Evolutionary conservation across 2,329 filamentous ascomycete genomes (phyloP).

Genomic region (Dothidotthia symphoricarpi): DNA sequence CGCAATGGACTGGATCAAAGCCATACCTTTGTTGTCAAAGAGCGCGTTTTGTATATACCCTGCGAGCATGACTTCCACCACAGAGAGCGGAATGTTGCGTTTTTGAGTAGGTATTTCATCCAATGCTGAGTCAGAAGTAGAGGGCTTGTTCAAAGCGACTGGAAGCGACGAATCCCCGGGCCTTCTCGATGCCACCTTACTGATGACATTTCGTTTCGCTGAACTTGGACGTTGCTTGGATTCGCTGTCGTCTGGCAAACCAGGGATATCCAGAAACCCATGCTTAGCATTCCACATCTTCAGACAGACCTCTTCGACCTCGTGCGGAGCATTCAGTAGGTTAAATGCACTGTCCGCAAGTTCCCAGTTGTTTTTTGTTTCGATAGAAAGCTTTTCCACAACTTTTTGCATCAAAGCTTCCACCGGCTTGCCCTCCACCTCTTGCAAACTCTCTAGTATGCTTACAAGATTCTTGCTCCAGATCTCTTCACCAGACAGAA

Average conservation of each 20-base stretch:
- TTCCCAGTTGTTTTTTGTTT: constrained; percentile 10
- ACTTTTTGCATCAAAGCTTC: constrained; percentile 25
- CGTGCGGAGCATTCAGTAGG: constrained; percentile 11
- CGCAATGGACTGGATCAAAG: constrained; percentile 20
- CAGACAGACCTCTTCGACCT: constrained; percentile 20
- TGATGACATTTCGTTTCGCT: background rate
- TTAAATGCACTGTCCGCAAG: constrained; percentile 14
- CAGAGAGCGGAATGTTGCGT: constrained; percentile 11
- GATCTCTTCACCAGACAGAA: constrained; percentile 15
- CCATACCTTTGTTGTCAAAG: constrained; percentile 11
- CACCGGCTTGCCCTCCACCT: constrained; percentile 6
- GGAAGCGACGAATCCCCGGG: background rate
- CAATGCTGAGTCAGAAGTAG: background rate
- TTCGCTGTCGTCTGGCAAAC: constrained; percentile 2
- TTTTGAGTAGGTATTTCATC: background rate
- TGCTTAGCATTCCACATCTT: constrained; percentile 23
- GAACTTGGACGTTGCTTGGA: background rate
- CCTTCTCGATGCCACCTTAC: background rate
- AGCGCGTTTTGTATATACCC: constrained; percentile 23
- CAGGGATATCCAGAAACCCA: constrained; percentile 15
- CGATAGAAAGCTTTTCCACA: constrained; percentile 9
- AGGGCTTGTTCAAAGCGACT: background rate
- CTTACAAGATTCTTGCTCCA: constrained; percentile 9
- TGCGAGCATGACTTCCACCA: constrained; percentile 27
- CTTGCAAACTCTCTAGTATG: constrained; percentile 18